Evolutionary conservation across 2,329 filamentous ascomycete species (phyloP), one percentile per base, ranked within the genome.

Genomic region (Neurospora sp.): DNA sequence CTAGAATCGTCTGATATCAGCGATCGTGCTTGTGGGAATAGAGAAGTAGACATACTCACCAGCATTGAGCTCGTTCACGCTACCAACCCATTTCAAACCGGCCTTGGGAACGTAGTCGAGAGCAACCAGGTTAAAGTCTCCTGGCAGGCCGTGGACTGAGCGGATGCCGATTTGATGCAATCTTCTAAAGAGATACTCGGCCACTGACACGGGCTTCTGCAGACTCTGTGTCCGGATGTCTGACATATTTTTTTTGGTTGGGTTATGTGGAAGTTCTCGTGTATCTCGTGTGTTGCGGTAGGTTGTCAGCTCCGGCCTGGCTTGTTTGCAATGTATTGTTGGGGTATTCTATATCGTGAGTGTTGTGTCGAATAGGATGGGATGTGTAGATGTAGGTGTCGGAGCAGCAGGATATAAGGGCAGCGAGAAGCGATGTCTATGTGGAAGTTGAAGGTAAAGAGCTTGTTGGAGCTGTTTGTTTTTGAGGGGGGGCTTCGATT

Each of bases 1-100:
- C 90, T 87, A 76, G 36, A 66, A 33, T 39, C 36, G 67, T 43
- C 15, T 62, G 12, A 17, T 8, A 10, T 62, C 28, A 62, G 52
- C 15, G 23, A 62, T 17, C 3, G 28, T 52, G 66, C 39, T 69
- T 5, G 57, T 37, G 69, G 62, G 39, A 67, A 68, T 62, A 68
- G 68, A 72, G 69, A 69, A 68, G 71, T 74, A 68, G 23, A 75
- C 19, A 74, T n/a, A 77, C 83, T 79, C 76, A 88, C 88, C 88
- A 66, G 90, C 90, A 77, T 92, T 92, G 70, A 92, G 84, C 78
- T 92, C 90, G 76, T 92, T 92, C 73, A 88, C 87, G 77, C 89
- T 92, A 70, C 87, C 87, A 52, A 90, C 86, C 89, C 89, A 91
- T 75, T 84, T 84, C 43, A 92, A 79, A 6, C 83, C 86, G 66